phyloP scores from a whole-genome alignment of 2,329 filamentous ascomycete genomes.

The Fusarium sp. region DNA sequence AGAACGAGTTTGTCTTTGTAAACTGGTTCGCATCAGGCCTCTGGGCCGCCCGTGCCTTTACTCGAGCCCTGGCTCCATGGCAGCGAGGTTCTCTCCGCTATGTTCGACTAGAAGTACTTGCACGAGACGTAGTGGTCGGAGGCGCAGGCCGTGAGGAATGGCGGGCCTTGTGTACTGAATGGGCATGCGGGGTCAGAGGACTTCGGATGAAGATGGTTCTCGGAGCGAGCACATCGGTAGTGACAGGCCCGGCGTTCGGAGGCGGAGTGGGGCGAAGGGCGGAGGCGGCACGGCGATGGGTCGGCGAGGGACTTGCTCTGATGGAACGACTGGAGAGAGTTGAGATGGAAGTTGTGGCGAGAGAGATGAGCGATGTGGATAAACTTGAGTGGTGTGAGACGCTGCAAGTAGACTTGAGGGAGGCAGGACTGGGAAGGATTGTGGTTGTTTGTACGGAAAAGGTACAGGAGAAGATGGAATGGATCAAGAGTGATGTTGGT shows the following conservation, averaged over 20 bases:
- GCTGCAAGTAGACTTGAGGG: constrained; percentile 44
- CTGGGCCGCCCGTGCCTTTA: constrained; percentile 52
- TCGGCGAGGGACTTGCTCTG: constrained; percentile 44
- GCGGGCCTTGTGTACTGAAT: constrained; percentile 49
- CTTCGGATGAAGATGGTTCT: constrained; percentile 52
- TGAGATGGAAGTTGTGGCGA: constrained; percentile 53
- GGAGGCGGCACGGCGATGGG: constrained; percentile 30
- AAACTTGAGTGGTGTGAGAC: constrained; percentile 50
- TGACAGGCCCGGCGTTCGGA: constrained; percentile 34
- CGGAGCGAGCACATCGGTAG: constrained; percentile 34
- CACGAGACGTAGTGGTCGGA: constrained; percentile 48
- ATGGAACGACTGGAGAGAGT: constrained; percentile 48
- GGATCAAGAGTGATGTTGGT: constrained; percentile 34
- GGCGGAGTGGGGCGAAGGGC: constrained; percentile 27
- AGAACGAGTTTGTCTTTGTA: constrained; percentile 58
- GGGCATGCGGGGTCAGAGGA: constrained; percentile 49
- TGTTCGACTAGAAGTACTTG: constrained; percentile 53
- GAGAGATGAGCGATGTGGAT: constrained; percentile 43
- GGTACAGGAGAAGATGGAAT: constrained; percentile 38
- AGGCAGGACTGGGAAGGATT: constrained; percentile 15
- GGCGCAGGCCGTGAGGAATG: constrained; percentile 46
- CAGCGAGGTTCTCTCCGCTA: constrained; percentile 53
- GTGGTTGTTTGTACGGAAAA: constrained; percentile 42
- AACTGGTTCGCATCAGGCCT: constrained; percentile 58
- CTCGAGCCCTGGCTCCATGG: constrained; percentile 50